These are phyloP conservation scores for Quercus gilva DNA, from an alignment of 306 rosid species.

Conservation along the genomic window DNA sequence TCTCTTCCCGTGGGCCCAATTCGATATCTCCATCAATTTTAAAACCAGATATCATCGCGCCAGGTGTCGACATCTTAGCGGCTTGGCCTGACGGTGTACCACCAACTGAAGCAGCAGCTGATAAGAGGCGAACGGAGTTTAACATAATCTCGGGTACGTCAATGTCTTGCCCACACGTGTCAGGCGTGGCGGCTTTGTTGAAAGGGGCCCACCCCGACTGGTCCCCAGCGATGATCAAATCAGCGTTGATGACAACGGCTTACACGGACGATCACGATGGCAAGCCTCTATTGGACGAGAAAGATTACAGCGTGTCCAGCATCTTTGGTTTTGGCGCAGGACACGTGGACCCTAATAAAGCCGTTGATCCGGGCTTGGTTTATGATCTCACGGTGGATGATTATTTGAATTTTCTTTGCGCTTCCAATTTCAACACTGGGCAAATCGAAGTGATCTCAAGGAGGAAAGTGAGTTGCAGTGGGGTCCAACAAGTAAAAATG, in stretches of 20 bases:
- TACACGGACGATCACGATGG: not conserved
- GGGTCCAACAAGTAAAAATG: not conserved
- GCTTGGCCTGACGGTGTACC: conserved; percentile 5
- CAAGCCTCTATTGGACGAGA: not conserved
- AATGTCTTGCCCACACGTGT: conserved; percentile 23
- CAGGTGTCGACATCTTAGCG: conserved; percentile 25
- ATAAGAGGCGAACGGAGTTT: not conserved
- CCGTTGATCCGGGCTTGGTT: conserved; percentile 10
- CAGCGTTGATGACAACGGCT: conserved; percentile 27
- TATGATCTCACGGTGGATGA: conserved; percentile 10
- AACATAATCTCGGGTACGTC: conserved; percentile 22
- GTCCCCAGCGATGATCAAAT: conserved; percentile 24
- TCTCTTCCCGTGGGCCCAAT: conserved; percentile 22
- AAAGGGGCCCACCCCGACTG: conserved; percentile 22
- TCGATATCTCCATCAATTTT: not conserved
- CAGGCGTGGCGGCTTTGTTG: conserved; percentile 17
- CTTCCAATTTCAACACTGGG: not conserved
- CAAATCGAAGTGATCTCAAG: not conserved
- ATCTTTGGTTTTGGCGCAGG: not conserved
- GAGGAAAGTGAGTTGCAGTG: not conserved
- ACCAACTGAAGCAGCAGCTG: not conserved
- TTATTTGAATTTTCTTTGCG: conserved; percentile 7
- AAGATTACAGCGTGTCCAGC: not conserved
- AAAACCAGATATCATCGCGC: conserved; percentile 17
- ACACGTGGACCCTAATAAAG: conserved; percentile 6